Base-by-base conservation (phyloP, 1,139 yeast genomes). In the Yamadazyma friedrichii region DNA sequence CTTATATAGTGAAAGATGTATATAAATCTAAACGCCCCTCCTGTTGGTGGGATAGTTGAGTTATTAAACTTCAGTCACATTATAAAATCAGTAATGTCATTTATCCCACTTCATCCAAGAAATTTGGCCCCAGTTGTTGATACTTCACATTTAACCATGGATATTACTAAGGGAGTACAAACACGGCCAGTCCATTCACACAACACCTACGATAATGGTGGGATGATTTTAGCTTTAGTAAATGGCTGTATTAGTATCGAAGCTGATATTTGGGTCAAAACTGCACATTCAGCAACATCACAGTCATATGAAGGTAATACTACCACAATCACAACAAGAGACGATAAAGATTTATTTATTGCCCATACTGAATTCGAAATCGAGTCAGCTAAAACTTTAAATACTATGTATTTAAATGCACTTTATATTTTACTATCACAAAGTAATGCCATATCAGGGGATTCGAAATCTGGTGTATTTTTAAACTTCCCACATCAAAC, bases 161-260 rank as follows among this genome's bases (percentile, higher is more conserved):
- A 39, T 15, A 3, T 47, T n/a, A 55, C 62, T 6, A 59, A 74
- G 40, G 80, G 76, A 46, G 78, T 77, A 0, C 58, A 65, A 20
- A 58, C 73, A 17, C 67, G 71, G 40, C 75, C 76, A 6, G 66
- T 82, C 16, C 91, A 84, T 53, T 81, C 88, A 0, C 93, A 84
- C 54, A 84, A 84, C 54, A 91, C 84, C 55, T 85, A 84, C 58
- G 81, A 86, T 86, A 64, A 89, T 48, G 49, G 58, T 2, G 91
- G 93, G 0, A 63, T 84, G 9, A 66, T 78, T 42, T 82, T 80
- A 44, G 89, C 88, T 0, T 58, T 84, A 31, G 62, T 69, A 9
- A 58, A 63, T 25, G 93, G 91, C 1, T 73, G 78, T 22, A 70
- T 70, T 39, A 78, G 86, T 38, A 72, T 84, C 8, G 93, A 84